phyloP scores from a whole-genome alignment of 495 filamentous ascomycete genomes.

The Penicillium macrosclerotiorum region DNA sequence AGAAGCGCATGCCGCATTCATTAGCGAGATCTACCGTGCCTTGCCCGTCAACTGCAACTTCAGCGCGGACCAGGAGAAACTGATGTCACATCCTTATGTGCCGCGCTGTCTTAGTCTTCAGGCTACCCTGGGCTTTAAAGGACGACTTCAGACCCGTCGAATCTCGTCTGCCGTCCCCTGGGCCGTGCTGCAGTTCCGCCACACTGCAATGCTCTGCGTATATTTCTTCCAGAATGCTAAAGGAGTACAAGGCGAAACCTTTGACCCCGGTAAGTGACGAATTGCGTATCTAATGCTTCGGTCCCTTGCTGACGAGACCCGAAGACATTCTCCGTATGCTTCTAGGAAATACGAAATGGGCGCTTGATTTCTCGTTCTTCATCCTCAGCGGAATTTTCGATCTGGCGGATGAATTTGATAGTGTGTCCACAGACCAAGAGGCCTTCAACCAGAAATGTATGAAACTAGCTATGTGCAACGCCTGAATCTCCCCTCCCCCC shows the following conservation, averaged over 20 bases:
- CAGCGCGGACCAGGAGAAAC: slow-evolving; percentile 64
- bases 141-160: slow-evolving; percentile 55
- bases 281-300: neutral
- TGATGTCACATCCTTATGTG: slow-evolving; percentile 65
- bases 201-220: slow-evolving; percentile 64
- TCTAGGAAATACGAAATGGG: slow-evolving; percentile 57
- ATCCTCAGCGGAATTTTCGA: slow-evolving; percentile 65
- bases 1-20: slow-evolving; percentile 50
- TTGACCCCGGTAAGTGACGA: slow-evolving; percentile 57
- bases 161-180: slow-evolving; percentile 71
- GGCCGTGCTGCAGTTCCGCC: slow-evolving; percentile 68
- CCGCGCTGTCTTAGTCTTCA: slow-evolving; percentile 69
- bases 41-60: slow-evolving; percentile 70
- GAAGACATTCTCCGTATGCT: slow-evolving; percentile 43
- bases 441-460: slow-evolving; percentile 46
- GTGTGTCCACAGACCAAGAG: slow-evolving; percentile 38
- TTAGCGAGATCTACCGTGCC: slow-evolving; percentile 63
- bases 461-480: too few relatives aligned
- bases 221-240: slow-evolving; percentile 54
- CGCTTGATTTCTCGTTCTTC: slow-evolving; percentile 65
- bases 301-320: neutral
- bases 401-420: slow-evolving; percentile 54
- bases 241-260: slow-evolving; percentile 51
- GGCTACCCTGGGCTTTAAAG: slow-evolving; percentile 64
- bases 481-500: neutral